Evolutionary conservation across 768 basidiomycete genomes (phyloP).

Genomic region (Phylloporus rhodoxanthus): DNA sequence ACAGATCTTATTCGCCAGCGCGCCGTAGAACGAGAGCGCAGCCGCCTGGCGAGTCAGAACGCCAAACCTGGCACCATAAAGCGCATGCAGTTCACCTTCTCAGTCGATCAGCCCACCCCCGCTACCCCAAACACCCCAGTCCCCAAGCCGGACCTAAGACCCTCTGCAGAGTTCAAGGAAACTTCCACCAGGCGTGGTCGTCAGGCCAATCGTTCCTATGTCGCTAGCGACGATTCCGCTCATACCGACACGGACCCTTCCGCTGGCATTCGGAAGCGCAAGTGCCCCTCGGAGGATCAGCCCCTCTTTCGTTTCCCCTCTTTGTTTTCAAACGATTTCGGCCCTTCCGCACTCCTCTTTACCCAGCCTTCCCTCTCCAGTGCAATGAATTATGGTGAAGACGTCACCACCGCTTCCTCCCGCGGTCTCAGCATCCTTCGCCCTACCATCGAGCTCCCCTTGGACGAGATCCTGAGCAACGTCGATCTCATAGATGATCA

Average conservation of each 20-base stretch:
- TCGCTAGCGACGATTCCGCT: conserved; percentile 26
- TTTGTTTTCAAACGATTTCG: conserved; percentile 70
- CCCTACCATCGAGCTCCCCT: conserved; percentile 79
- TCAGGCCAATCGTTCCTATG: conserved; percentile 34
- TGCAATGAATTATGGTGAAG: conserved; percentile 74
- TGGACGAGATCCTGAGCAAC: conserved; percentile 67
- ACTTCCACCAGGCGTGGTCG: conserved; percentile 35
- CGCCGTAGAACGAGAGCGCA: conserved; percentile 76
- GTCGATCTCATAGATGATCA: conserved; percentile 23
- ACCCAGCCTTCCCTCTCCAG: conserved; percentile 62
- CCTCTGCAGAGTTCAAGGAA: conserved; percentile 60
- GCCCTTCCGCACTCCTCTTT: conserved; percentile 68
- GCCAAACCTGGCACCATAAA: conserved; percentile 68
- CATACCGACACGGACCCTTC: conserved; percentile 21
- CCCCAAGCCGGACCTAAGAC: conserved; percentile 63
- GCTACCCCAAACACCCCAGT: conserved; percentile 38
- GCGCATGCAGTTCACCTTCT: conserved; percentile 88
- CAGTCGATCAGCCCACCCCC: conserved; percentile 63
- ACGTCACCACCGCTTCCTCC: conserved; percentile 44
- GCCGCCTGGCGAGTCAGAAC: conserved; percentile 61
- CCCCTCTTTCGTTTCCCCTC: conserved; percentile 62
- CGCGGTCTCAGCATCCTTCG: conserved; percentile 58
- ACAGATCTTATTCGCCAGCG: conserved; percentile 76
- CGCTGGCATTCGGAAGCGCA: conserved; percentile 26
- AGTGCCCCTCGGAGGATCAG: conserved; percentile 17